These are phyloP conservation scores for Pichia scutulata DNA, from an alignment of 805 yeast species.

Conservation along the genomic window DNA sequence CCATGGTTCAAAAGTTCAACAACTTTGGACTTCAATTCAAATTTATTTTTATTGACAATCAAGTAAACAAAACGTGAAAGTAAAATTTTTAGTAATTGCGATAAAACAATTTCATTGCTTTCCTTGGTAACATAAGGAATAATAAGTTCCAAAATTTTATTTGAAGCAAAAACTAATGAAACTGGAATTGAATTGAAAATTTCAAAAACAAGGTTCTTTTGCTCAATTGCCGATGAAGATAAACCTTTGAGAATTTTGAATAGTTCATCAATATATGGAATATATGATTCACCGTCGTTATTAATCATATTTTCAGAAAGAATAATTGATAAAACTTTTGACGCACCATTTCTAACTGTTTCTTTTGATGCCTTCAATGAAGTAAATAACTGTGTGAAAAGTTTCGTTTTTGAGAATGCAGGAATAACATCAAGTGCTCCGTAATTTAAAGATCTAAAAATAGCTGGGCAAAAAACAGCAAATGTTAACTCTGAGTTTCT, in stretches of 20 bases:
- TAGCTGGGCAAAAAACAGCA: slow-evolving; percentile 41
- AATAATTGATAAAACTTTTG: slow-evolving; percentile 27
- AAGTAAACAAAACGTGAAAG: slow-evolving; percentile 35
- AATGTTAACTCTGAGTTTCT: slow-evolving; percentile 73
- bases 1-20: slow-evolving; percentile 42
- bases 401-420: slow-evolving; percentile 32
- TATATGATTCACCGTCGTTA: slow-evolving; percentile 22
- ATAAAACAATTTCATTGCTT: slow-evolving; percentile 59
- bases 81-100: slow-evolving; percentile 41
- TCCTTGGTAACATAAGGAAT: slow-evolving; percentile 60
- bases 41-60: slow-evolving; percentile 16
- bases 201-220: slow-evolving; percentile 45
- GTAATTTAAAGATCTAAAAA: slow-evolving; percentile 32
- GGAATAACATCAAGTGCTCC: slow-evolving; percentile 35
- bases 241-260: slow-evolving; percentile 49
- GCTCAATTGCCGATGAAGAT: slow-evolving; percentile 55
- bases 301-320: slow-evolving; percentile 14
- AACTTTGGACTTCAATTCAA: slow-evolving; percentile 21
- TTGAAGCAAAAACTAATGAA: not conserved
- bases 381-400: slow-evolving; percentile 43
- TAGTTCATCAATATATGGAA: slow-evolving; percentile 42
- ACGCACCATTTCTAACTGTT: slow-evolving; percentile 45
- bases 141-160: slow-evolving; percentile 36
- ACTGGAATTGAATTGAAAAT: slow-evolving; percentile 32
- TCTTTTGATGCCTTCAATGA: slow-evolving; percentile 68